Conservation (phyloP, 352 stramenopile species). For the Phytophthora sp. region DNA sequence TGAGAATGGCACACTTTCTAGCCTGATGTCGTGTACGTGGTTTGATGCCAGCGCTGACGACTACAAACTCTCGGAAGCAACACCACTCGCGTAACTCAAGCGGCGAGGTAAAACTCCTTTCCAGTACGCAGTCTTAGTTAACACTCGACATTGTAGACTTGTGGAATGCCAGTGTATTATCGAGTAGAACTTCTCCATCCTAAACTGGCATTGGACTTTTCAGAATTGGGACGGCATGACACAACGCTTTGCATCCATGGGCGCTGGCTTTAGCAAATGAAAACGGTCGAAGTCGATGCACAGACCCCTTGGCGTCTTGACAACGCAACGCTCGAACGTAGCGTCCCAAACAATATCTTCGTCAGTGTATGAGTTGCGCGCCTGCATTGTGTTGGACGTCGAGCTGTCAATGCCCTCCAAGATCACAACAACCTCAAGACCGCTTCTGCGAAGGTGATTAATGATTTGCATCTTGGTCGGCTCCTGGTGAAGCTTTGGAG, state of each 20-base stretch:
- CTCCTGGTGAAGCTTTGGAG: conserved; percentile 47
- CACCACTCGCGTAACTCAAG: conserved; percentile 9
- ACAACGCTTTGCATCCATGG: conserved; percentile 53
- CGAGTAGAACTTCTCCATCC: too few relatives aligned
- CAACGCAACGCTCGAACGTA: conserved; percentile 81
- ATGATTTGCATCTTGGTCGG: conserved; percentile 78
- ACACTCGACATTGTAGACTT: too few relatives aligned
- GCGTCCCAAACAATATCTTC: conserved; percentile 84
- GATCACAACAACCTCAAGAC: conserved; percentile 83
- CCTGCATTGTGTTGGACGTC: conserved; percentile 90
- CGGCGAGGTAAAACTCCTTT: too few relatives aligned
- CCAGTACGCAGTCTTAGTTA: too few relatives aligned
- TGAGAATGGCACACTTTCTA: background rate
- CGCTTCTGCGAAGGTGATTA: conserved; percentile 66
- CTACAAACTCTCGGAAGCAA: conserved; percentile 20
- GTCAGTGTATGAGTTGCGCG: conserved; percentile 80
- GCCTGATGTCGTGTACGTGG: conserved; percentile 23
- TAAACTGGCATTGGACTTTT: too few relatives aligned
- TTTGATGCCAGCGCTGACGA: conserved; percentile 27
- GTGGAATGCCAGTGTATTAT: too few relatives aligned
- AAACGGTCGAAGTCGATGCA: conserved; percentile 88
- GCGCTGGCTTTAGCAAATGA: conserved; percentile 71
- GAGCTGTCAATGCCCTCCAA: conserved; percentile 86
- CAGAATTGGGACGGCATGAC: conserved; percentile 51
- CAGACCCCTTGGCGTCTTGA: conserved; percentile 53